Percentiles rank a stretch among this genome's conserved stretches.
Conservation (phyloP, 495 filamentous ascomycete genomes). For the Aspergillus kassunensis region DNA sequence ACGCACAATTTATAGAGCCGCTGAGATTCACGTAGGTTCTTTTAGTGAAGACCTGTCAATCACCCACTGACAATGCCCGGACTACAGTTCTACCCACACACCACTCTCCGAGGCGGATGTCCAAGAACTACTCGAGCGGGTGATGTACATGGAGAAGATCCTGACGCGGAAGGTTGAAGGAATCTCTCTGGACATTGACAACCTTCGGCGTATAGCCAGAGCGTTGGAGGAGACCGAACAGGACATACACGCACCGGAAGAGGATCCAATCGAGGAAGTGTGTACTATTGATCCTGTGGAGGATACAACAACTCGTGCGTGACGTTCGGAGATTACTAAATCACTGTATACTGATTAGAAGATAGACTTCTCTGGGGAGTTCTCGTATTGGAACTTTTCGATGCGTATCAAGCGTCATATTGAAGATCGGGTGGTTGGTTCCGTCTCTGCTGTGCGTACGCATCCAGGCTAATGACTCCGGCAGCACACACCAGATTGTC, state of each 20-base stretch:
- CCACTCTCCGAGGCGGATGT: background rate
- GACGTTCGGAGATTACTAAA: background rate
- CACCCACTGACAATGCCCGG: background rate
- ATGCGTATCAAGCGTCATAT: slow-evolving; percentile 34
- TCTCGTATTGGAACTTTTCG: slow-evolving; percentile 41
- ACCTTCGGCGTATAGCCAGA: background rate
- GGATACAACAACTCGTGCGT: slow-evolving; percentile 30
- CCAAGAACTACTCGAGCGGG: background rate
- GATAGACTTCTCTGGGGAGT: slow-evolving; percentile 38
- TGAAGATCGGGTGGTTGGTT: slow-evolving; percentile 23
- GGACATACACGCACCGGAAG: background rate
- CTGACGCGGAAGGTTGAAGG: background rate
- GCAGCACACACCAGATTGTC: slow-evolving; percentile 8
- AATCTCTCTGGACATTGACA: background rate
- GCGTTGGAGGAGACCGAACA: background rate
- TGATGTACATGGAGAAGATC: slow-evolving; percentile 3
- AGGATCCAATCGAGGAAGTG: slow-evolving; percentile 19
- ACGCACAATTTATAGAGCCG: too few species aligned
- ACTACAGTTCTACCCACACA: background rate
- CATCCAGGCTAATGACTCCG: slow-evolving; percentile 16
- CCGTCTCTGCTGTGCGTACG: background rate
- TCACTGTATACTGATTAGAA: background rate
- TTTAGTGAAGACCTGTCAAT: background rate
- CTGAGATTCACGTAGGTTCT: too few species aligned
- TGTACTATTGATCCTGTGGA: slow-evolving; percentile 29